Conservation (phyloP, 1,284 basidiomycete species). For the Apiotrichum brassicae region DNA sequence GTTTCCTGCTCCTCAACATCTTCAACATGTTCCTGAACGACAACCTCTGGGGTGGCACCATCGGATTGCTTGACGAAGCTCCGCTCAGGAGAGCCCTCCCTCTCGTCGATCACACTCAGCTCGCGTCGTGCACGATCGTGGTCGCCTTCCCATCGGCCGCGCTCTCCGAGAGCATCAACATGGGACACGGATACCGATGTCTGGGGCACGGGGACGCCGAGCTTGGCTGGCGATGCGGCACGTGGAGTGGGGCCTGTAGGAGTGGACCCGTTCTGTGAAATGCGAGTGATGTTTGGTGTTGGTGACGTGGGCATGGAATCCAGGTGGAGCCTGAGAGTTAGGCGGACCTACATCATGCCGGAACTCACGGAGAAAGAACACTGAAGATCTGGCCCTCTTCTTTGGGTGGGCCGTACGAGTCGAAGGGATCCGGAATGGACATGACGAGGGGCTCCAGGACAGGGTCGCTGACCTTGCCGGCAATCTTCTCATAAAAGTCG, state of each 20-base stretch:
- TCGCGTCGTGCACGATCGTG: slow-evolving; percentile 28
- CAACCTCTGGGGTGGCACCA: neutral
- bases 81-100: slow-evolving; percentile 8
- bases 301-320: slow-evolving; percentile 33
- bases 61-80: neutral
- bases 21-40: neutral
- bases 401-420: slow-evolving; percentile 79
- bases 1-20: neutral
- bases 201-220: slow-evolving; percentile 11
- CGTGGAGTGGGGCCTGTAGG: slow-evolving; percentile 13
- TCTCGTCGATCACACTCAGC: slow-evolving; percentile 44
- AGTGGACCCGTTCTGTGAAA: slow-evolving; percentile 18
- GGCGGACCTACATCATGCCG: neutral
- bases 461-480: slow-evolving; percentile 76
- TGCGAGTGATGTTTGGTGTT: slow-evolving; percentile 31
- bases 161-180: slow-evolving; percentile 28
- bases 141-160: slow-evolving; percentile 22
- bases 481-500: slow-evolving; percentile 47
- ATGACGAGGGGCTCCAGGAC: slow-evolving; percentile 85
- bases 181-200: slow-evolving; percentile 6
- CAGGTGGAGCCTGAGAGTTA: slow-evolving; percentile 19
- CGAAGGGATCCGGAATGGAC: slow-evolving; percentile 84
- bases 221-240: slow-evolving; percentile 19
- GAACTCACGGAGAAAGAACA: slow-evolving; percentile 72
- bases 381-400: slow-evolving; percentile 87